phyloP scores from a whole-genome alignment of 108 stramenopile genomes.

The Nannochloropsis salina region DNA sequence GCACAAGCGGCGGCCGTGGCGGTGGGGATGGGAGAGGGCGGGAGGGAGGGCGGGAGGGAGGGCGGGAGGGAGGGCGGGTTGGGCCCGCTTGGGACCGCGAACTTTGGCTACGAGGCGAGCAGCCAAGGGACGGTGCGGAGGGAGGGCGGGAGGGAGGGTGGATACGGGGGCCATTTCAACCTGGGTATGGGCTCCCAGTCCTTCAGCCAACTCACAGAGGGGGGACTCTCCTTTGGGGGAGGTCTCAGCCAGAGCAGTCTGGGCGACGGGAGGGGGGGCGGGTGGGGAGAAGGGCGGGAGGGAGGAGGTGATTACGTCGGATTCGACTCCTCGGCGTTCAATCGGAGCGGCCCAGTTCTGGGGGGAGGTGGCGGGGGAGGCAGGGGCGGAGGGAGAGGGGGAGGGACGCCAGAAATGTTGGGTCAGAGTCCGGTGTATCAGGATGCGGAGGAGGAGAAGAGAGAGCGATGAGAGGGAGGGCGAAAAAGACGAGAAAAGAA shows the following conservation, averaged over 20 bases:
- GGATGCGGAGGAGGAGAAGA: not conserved
- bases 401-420: not conserved
- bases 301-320: not conserved
- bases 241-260: not conserved
- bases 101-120: not conserved
- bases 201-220: not conserved
- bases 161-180: conserved; percentile 10
- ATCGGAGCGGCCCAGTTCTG: not conserved
- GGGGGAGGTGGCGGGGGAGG: not conserved
- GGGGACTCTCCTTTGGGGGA: not conserved
- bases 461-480: not conserved
- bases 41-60: not conserved
- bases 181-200: conserved; percentile 18
- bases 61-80: conserved; percentile 29
- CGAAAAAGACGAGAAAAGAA: not conserved
- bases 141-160: conserved; percentile 20
- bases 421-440: not conserved
- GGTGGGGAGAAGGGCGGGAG: not conserved
- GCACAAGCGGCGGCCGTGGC: not conserved
- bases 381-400: not conserved
- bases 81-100: conserved; percentile 20
- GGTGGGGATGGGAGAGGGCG: not conserved
- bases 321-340: not conserved
- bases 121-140: not conserved
- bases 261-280: not conserved